phyloP scores from a whole-genome alignment of 1,139 yeast species.

The Suhomyces terraborum region DNA sequence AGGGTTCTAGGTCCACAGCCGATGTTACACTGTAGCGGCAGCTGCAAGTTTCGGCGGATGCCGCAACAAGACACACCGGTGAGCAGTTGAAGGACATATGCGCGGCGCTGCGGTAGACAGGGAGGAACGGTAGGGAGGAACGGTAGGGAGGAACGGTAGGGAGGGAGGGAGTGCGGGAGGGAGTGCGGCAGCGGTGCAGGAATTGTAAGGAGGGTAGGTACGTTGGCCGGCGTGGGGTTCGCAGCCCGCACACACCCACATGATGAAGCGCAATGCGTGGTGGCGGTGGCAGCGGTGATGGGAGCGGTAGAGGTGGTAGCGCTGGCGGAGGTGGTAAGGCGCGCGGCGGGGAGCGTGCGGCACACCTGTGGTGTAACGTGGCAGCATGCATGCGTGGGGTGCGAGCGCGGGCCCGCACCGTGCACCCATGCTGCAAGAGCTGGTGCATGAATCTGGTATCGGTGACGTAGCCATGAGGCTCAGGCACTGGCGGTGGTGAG shows the following conservation, averaged over 20 bases:
- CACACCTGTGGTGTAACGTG: slow-evolving; percentile 1
- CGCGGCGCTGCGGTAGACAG: neutral
- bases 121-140: neutral
- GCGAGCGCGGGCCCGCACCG: slow-evolving; percentile 1
- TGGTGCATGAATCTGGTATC: slow-evolving; percentile 1
- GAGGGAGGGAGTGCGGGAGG: neutral
- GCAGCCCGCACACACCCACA: neutral
- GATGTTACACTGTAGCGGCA: too few species aligned
- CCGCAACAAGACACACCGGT: too few species aligned
- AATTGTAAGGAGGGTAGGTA: too few species aligned
- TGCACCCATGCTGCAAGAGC: neutral
- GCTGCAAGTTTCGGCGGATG: too few species aligned
- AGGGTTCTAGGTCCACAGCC: too few species aligned
- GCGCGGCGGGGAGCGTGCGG: slow-evolving; percentile 3
- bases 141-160: neutral
- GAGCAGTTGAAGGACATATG: too few species aligned
- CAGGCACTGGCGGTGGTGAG: neutral
- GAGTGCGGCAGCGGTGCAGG: too few species aligned
- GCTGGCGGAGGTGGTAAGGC: too few species aligned
- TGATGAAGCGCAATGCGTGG: neutral
- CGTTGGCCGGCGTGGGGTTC: too few species aligned
- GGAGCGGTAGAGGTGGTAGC: too few species aligned
- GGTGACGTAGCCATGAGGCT: neutral
- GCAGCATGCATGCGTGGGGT: slow-evolving; percentile 1
- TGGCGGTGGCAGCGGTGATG: too few species aligned